Percentiles rank a stretch among this genome's conserved stretches.
These are phyloP conservation scores for Fusarium sp. DNA, from an alignment of 2,329 filamentous ascomycete species.

Conservation along the genomic window DNA sequence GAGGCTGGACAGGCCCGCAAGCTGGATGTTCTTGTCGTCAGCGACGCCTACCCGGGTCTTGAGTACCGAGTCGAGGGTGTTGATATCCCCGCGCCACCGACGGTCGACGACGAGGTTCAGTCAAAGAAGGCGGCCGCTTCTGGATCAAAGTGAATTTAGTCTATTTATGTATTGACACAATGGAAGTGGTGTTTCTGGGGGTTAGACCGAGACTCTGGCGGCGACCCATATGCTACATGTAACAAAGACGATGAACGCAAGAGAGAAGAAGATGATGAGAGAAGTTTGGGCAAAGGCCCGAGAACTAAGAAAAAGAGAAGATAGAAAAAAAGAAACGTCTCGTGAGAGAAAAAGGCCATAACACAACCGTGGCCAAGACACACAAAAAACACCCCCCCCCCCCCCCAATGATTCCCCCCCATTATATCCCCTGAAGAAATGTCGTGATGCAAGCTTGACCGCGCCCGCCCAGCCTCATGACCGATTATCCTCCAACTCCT, in stretches of 20 bases:
- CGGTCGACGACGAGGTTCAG: slow-evolving; percentile 60
- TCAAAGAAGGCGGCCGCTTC: slow-evolving; percentile 51
- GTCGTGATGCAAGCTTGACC: slow-evolving; percentile 26
- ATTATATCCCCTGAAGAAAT: slow-evolving; percentile 40
- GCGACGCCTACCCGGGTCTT: slow-evolving; percentile 89
- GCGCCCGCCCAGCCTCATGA: slow-evolving; percentile 28
- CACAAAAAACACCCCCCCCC: neutral
- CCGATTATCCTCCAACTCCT: slow-evolving; percentile 40
- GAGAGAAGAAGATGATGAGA: slow-evolving; percentile 7
- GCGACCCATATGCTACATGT: slow-evolving; percentile 15
- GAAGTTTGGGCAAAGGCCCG: neutral
- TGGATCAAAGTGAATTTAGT: slow-evolving; percentile 35
- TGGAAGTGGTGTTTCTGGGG: slow-evolving; percentile 6
- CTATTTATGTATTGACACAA: slow-evolving; percentile 33
- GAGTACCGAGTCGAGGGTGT: slow-evolving; percentile 62
- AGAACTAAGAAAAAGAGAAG: neutral
- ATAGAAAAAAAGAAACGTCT: slow-evolving; percentile 17
- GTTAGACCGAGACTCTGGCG: slow-evolving; percentile 1
- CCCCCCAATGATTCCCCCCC: slow-evolving; percentile 3
- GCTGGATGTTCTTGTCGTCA: slow-evolving; percentile 81
- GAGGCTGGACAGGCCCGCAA: slow-evolving; percentile 63
- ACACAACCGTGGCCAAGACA: neutral
- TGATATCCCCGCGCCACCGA: slow-evolving; percentile 63
- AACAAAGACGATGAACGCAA: slow-evolving; percentile 14
- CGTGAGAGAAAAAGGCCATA: slow-evolving; percentile 27